Percentiles rank a stretch among this genome's conserved stretches.
Conservation (phyloP, 441 rosid species). For the Euphorbia schlechtendalii region DNA sequence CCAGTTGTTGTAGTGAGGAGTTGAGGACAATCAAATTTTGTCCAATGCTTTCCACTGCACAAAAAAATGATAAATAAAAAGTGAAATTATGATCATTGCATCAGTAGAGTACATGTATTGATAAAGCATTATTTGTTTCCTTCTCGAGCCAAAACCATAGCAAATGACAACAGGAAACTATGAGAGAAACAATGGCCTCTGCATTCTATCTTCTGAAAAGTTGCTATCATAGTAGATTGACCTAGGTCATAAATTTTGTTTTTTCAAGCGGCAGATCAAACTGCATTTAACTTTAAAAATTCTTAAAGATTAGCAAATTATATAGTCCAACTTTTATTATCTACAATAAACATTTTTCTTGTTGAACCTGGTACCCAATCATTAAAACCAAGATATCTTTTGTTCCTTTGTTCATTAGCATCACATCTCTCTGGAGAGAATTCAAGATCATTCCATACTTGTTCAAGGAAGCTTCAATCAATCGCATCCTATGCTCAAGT, state of each 20-base stretch:
- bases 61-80: conserved; percentile 16
- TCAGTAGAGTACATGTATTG: too few species aligned
- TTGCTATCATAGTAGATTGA: not conserved
- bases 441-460: conserved; percentile 72
- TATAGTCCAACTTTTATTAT: not conserved
- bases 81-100: conserved; percentile 16
- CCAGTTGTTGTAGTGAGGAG: conserved; percentile 60
- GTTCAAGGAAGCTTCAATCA: conserved; percentile 71
- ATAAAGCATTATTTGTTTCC: not conserved
- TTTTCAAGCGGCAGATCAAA: not conserved
- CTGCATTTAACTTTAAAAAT: not conserved
- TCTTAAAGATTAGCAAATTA: not conserved
- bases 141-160: not conserved
- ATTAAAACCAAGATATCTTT: conserved; percentile 40
- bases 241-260: not conserved
- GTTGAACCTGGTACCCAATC: not conserved
- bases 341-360: not conserved
- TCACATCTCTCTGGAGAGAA: conserved; percentile 72
- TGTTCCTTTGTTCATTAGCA: conserved; percentile 77
- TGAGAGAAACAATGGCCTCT: not conserved
- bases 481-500: conserved; percentile 58
- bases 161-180: not conserved
- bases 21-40: conserved; percentile 63
- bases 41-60: conserved; percentile 66
- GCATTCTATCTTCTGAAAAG: not conserved